phyloP scores from a whole-genome alignment of 768 basidiomycete species.

The Leccinum pellstonianum region DNA sequence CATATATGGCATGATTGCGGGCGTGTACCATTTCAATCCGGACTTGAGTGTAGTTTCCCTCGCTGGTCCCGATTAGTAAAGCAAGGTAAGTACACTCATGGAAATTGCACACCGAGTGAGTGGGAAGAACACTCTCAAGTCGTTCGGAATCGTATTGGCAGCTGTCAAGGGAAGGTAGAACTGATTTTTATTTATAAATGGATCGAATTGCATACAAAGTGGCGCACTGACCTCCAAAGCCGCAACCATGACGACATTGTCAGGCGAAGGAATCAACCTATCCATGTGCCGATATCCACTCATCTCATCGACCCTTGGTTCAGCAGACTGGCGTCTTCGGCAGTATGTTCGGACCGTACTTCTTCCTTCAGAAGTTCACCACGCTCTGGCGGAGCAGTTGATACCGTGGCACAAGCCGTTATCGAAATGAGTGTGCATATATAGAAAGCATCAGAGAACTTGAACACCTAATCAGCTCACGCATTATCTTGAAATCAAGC shows the following conservation, averaged over 20 bases:
- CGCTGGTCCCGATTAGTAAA: conserved; percentile 46
- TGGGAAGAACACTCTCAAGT: conserved; percentile 77
- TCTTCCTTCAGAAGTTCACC: conserved; percentile 75
- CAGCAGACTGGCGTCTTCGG: conserved; percentile 67
- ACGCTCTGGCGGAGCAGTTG: conserved; percentile 73
- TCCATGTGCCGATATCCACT: conserved; percentile 95
- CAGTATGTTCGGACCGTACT: conserved; percentile 60
- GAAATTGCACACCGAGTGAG: conserved; percentile 70
- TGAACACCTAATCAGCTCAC: conserved; percentile 4
- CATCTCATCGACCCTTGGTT: conserved; percentile 75
- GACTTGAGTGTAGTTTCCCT: conserved; percentile 92
- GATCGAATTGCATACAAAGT: conserved; percentile 1
- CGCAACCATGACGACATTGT: conserved; percentile 91
- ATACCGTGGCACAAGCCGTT: conserved; percentile 76
- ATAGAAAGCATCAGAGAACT: conserved; percentile 93
- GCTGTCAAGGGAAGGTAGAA: conserved; percentile 78
- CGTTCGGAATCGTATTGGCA: conserved; percentile 75
- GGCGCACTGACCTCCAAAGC: conserved; percentile 73
- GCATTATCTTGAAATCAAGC: background rate
- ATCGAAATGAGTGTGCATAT: conserved; percentile 83
- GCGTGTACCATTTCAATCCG: conserved; percentile 86
- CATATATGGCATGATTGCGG: conserved; percentile 83
- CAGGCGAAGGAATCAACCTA: conserved; percentile 88
- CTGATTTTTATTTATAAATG: conserved; percentile 38
- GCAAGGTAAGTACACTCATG: background rate